These are phyloP conservation scores for Podaxis sp. DNA, from an alignment of 768 basidiomycete genomes.

Conservation along the genomic window DNA sequence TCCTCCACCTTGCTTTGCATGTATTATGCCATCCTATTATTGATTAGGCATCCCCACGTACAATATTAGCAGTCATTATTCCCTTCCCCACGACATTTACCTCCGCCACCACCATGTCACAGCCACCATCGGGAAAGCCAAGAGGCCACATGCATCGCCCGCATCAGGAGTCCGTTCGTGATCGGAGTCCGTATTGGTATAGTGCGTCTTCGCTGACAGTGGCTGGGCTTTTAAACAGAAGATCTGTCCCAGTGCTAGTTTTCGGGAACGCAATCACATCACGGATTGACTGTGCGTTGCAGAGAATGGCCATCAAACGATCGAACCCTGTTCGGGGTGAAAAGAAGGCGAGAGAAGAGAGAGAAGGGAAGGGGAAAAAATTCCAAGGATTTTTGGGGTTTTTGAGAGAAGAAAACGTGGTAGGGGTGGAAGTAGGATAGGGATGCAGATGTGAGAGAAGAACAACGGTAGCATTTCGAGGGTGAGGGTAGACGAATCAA, in stretches of 20 bases:
- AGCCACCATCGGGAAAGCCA: not conserved
- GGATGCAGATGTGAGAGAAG: not conserved
- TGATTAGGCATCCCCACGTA: not conserved
- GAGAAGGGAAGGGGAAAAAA: not conserved
- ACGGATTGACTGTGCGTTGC: conserved; percentile 82
- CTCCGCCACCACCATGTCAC: not conserved
- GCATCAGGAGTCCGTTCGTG: conserved; percentile 19
- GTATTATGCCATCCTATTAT: not conserved
- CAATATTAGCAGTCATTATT: conserved; percentile 6
- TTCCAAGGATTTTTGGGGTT: not conserved
- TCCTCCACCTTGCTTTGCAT: conserved; percentile 2
- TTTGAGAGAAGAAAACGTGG: conserved; percentile 17
- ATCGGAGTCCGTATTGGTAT: conserved; percentile 62
- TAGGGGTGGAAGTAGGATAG: not conserved
- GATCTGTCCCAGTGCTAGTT: conserved; percentile 78
- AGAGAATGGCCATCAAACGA: conserved; percentile 88
- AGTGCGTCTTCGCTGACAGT: conserved; percentile 50
- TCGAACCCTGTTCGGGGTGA: conserved; percentile 69
- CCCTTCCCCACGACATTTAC: not conserved
- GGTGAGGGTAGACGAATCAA: not conserved
- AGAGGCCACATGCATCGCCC: conserved; percentile 4
- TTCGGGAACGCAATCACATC: conserved; percentile 99
- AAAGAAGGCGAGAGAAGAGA: conserved; percentile 13
- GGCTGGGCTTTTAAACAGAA: conserved; percentile 88
- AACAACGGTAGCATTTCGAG: conserved; percentile 2